Base-by-base conservation (phyloP, 345 rosid species). In the Salix caprea region DNA sequence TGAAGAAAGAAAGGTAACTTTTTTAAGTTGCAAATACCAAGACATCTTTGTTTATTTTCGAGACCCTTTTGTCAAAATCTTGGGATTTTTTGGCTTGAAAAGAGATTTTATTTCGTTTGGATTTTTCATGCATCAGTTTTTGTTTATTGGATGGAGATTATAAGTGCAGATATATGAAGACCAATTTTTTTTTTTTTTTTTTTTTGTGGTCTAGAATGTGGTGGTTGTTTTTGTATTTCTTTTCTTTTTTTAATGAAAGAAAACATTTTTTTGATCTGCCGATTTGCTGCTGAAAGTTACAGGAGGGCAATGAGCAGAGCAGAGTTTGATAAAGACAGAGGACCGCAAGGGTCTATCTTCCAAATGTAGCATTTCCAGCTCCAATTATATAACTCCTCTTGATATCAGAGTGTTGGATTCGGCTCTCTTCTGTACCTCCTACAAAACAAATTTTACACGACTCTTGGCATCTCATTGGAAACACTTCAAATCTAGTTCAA, bases 211-310 rank as follows among this genome's bases (percentile, higher is more conserved):
- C 0, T 34, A 34, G 36, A 34, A 34, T 34, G 36, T 34, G 36
- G 6, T 34, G 6, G 36, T 34, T 34, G 36, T 34, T 34, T 34
- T 36, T 36, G 37, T 36, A 36, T 36, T 36, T 36, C 7, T 36
- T 5, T 34, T 34, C 37, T 34, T 0, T 5, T 34, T 5, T 36
- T 36, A 1, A 36, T 5, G 37, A 36, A 36, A 5, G 37, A 36
- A 34, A 36, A 36, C 37, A 36, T 4, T 36, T 5, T 36, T 36
- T 36, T 36, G 37, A 36, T 36, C 37, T 36, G 37, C 37, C 37
- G 70, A 71, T 79, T 65, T 9, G 90, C 95, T 23, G 70, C 74
- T 16, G 87, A 84, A 67, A 88, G 84, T 78, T 91, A 81, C 86
- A 91, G 82, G 83, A 84, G 78, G 66, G 77, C 83, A 2, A 58